Base-by-base conservation (phyloP, 768 basidiomycete genomes). In the Rhodotorula taiwanensis region DNA sequence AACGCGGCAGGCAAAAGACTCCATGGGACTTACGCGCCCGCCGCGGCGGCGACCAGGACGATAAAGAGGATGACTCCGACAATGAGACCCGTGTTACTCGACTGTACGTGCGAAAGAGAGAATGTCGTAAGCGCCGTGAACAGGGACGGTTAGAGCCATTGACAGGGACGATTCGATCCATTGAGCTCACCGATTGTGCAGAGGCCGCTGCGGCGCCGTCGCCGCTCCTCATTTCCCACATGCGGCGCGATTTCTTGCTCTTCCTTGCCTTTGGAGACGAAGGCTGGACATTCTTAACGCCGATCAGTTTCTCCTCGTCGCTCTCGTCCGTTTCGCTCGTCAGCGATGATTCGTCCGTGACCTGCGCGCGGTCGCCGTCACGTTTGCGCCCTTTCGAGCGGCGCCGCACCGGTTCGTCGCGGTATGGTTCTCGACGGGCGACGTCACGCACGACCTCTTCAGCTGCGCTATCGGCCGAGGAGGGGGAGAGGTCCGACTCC, bases 261-360 rank as follows among this genome's bases (percentile, higher is more conserved):
- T 45, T 45, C 27, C 30, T 47, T 42, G 30, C 56, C 33, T 39
- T 52, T n/a, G 20, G 42, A 43, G 21, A 31, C 43, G 14, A n/a
- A 25, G 8, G 23, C 49, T 25, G n/a, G 8, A 5, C n/a, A 39
- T 41, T 27, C 23, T 28, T 56, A 25, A 33, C 49, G 33, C 60
- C 59, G 16, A 67, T 58, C 14, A 62, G 28, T 36, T 62, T 60
- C 49, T 60, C 66, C 42, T 67, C 65, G 52, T 62, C 66, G 16
- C 60, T 58, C 31, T 57, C 55, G 27, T 54, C 57, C n/a, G 27
- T 27, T n/a, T 52, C 53, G 42, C 64, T 64, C 47, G 53, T 50
- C 7, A 23, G n/a, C 50, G 6, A 50, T n/a, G 18, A 33, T n/a
- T n/a, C n/a, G n/a, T n/a, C n/a, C n/a, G n/a, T n/a, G n/a, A n/a